Evolutionary conservation across 257 asterid genomes (phyloP), one percentile per base, ranked within the genome.

Genomic region (Lycium ferocissimum): DNA sequence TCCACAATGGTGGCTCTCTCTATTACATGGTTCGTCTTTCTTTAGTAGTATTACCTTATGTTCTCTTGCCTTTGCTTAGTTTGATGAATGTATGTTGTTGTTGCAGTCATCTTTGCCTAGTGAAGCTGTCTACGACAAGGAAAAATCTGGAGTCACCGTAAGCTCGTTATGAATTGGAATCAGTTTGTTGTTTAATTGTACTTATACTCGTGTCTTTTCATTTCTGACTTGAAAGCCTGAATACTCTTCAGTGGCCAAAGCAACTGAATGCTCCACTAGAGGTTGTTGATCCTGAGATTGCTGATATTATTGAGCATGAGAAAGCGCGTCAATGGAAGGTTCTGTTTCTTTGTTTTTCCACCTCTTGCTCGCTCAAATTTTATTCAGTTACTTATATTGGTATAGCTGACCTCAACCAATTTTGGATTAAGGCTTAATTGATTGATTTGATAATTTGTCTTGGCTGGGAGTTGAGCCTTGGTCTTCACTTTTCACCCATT

Each of bases 301-400:
- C 94, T 47, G 95, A 94, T 91, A 95, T 95, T 82, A 91, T 95
- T 20, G 99, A 95, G 95, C 98, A 87, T 53, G 99, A 95, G 89
- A 95, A 95, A 87, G 95, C 98, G 18, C 92, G 99, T 67, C 99
- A 95, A 93, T 95, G 99, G 99, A 95, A 95, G 98, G 99, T 95
- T 86, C 20, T 45, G 3, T 70, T 37, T 62, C n/a, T 8, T 33
- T 75, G 61, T 73, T 33, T 45, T 47, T 47, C 20, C 40, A 20
- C 49, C 3, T 75, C 81, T 49, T 37, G 13, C 81, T 49, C 40
- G 3, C 81, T 49, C 43, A 45, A 73, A n/a, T 73, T 45, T 73
- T 73, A 40, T 73, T 73, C n/a, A 20, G 1, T 73, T 45, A 20
- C 40, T 45, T 73, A 1, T n/a, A 73, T 54, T 49, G n/a, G 11